Evolutionary conservation across 352 stramenopile species (phyloP), one percentile per base, ranked within the genome.

Genomic region (Phytopythium delawarense): DNA sequence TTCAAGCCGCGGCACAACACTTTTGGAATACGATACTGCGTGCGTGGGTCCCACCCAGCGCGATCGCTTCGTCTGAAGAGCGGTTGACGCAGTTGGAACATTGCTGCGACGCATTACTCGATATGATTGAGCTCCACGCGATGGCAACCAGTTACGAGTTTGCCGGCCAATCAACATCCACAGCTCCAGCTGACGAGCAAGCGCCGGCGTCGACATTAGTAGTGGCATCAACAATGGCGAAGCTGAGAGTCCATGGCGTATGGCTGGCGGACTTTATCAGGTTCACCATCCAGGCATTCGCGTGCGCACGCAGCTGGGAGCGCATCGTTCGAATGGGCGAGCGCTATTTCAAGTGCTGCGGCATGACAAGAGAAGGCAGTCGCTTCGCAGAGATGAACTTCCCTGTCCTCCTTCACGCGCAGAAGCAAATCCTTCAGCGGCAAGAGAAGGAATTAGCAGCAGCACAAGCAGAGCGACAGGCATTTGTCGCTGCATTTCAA

Each of bases 381-480:
- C 79, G 61, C 7, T 91, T 93, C 50, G 86, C 81, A 0, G 79
- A 91, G 51, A 71, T 71, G 20, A 81, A 82, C 37, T 72, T 91
- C 18, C 71, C 76, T 0, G 15, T 89, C 11, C 54, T 94, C 23
- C 63, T 91, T 11, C 86, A 80, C 49, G 83, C 83, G 3, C 83
- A 94, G 42, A 69, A 69, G 5, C 79, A 92, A 57, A 73, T 87
- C n/a, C n/a, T 89, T 1, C 59, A 59, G 0, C 55, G 67, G 6
- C 75, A 88, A 32, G 72, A 69, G 25, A 34, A 25, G 11, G 42
- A 66, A 7, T 50, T 94, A 15, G 62, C 64, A 49, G 50, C 45
- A 3, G 67, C 70, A 2, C 61, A 84, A 53, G 25, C 57, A 0
- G 64, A 86, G 2, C 21, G 88, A 7, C 64, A 11, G 1, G 40